Percentiles rank a stretch among this genome's conserved stretches.
Evolutionary conservation across 805 yeast genomes (phyloP).

Genomic region (Monosporozyma yasuniensis): DNA sequence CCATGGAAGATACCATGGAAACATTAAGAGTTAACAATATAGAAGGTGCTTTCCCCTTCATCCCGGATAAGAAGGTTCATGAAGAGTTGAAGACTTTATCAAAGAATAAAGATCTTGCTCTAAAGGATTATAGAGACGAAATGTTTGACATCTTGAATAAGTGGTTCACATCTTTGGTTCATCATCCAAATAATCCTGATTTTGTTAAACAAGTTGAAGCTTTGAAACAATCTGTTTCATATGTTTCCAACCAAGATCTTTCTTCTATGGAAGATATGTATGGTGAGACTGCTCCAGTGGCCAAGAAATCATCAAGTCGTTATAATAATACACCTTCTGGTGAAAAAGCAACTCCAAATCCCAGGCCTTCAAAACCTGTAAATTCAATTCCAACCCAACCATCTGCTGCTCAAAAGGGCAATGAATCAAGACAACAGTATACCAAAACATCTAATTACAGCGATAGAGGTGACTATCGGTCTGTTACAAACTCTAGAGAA

Average conservation of each 20-base stretch:
- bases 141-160: background rate
- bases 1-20: background rate
- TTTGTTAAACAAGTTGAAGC: background rate
- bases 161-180: background rate
- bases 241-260: background rate
- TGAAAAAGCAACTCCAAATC: background rate
- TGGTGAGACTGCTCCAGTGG: background rate
- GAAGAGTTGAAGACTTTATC: background rate
- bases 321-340: background rate
- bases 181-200: conserved; percentile 2
- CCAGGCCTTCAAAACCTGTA: too few relatives aligned
- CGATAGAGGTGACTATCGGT: background rate
- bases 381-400: background rate
- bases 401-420: background rate
- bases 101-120: background rate
- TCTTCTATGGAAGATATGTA: conserved; percentile 2
- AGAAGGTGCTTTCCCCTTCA: background rate
- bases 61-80: background rate
- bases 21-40: background rate
- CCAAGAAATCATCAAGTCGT: background rate
- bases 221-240: background rate
- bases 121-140: background rate
- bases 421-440: background rate
- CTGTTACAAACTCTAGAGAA: conserved; percentile 8
- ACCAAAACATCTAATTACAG: background rate